Base-by-base conservation (phyloP, 495 filamentous ascomycete species). In the Penicillium herquei region DNA sequence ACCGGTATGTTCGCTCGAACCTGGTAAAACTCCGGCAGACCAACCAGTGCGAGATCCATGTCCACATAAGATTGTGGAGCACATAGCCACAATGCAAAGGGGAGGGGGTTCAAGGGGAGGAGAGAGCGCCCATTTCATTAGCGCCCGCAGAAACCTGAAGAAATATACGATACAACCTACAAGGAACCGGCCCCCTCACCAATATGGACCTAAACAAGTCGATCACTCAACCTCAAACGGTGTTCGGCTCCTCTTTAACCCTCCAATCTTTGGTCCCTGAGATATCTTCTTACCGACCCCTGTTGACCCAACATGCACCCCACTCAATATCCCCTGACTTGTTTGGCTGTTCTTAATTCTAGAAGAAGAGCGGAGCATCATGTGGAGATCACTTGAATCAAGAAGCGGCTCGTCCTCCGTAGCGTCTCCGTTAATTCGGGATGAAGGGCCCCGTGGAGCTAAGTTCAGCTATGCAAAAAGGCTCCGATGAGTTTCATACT, bases 151-250 rank as follows among this genome's bases (percentile, higher is more conserved):
- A 30, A 30, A 3, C 21, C 4, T 26, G 21, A 26, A 26, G 21
- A 4, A 26, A 26, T 26, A 26, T 26, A 26, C 21, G 21, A 26
- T 26, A 26, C 21, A 26, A 26, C 21, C 21, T 26, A 26, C 21
- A 26, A 26, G 21, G 21, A 21, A 14, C n/a, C 40, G 39, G 35
- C 44, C 35, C 30, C 14, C 33, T 16, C 14, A 37, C 48, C 52
- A 49, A 37, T 35, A 37, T 35, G 4, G 17, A 26, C 14, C 47
- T n/a, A 46, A 52, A 40, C 6, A 6, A 16, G 55, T 39, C 55
- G 52, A 62, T 58, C 55, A 52, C 54, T 62, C 37, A 56, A 58
- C 30, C 10, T 14, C 52, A 58, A 21, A 62, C 59, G 14, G 3
- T 26, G 14, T 52, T 39, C 41, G 40, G 49, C 6, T 17, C 59